Evolutionary conservation across 2,329 filamentous ascomycete genomes (phyloP).

Genomic region (Zarea fungicola): DNA sequence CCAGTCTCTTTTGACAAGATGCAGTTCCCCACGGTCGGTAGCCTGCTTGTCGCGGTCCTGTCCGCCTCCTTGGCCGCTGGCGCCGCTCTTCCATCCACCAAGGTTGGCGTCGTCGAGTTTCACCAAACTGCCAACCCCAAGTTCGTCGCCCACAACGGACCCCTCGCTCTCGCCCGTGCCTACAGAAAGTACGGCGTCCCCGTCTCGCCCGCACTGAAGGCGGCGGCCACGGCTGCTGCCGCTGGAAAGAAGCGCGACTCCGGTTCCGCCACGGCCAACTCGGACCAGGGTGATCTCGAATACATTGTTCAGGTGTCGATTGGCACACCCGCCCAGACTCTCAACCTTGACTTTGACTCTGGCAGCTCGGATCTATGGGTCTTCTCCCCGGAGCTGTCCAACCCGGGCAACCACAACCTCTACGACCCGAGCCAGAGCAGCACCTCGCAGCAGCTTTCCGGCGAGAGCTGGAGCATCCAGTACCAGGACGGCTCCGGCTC

Average conservation of each 20-base stretch:
- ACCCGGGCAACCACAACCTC: constrained; percentile 29
- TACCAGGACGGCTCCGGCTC: constrained; percentile 41
- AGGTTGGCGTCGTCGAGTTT: constrained; percentile 1
- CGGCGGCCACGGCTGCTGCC: constrained; percentile 47
- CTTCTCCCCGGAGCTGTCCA: constrained; percentile 26
- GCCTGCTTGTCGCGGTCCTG: constrained; percentile 4
- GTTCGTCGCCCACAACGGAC: constrained; percentile 23
- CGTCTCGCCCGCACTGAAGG: constrained; percentile 31
- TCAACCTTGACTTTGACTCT: constrained; percentile 38
- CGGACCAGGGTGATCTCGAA: constrained; percentile 15
- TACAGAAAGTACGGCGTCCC: constrained; percentile 33
- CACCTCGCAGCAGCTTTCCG: constrained; percentile 25
- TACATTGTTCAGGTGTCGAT: constrained; percentile 9
- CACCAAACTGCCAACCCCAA: constrained; percentile 11
- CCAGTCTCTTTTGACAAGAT: too few relatives aligned
- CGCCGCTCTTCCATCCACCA: constrained; percentile 11
- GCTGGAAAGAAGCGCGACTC: constrained; percentile 21
- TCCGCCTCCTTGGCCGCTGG: constrained; percentile 12
- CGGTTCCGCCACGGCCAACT: constrained; percentile 6
- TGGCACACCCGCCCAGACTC: constrained; percentile 28
- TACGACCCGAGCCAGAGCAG: constrained; percentile 36
- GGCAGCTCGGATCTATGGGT: constrained; percentile 38
- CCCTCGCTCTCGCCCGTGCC: constrained; percentile 28
- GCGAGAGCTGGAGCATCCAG: constrained; percentile 35
- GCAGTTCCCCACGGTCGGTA: constrained; percentile 8